Conservation (phyloP, 768 basidiomycete species). For the Naematelia encephala region DNA sequence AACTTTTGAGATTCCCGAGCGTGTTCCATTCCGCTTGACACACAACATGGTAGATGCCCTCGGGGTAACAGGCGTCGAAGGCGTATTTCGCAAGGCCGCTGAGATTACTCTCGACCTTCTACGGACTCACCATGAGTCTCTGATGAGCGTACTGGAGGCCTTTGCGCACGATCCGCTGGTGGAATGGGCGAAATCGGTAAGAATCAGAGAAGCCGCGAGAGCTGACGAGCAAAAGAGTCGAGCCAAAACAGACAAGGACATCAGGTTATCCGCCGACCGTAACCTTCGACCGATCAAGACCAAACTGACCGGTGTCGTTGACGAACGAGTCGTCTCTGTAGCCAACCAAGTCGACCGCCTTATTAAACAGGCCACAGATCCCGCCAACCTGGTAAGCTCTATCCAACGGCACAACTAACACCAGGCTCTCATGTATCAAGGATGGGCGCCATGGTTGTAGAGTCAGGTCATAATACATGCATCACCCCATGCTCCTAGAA, state of each 20-base stretch:
- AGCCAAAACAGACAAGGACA: constrained; percentile 51
- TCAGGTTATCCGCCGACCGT: constrained; percentile 66
- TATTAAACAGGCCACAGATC: constrained; percentile 80
- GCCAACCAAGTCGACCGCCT: constrained; percentile 85
- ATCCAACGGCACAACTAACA: background rate
- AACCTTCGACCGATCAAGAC: constrained; percentile 76
- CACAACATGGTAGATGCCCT: constrained; percentile 89
- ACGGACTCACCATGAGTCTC: constrained; percentile 81
- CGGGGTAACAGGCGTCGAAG: constrained; percentile 91
- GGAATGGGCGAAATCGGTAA: constrained; percentile 75
- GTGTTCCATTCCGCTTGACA: constrained; percentile 90
- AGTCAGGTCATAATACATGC: constrained; percentile 41
- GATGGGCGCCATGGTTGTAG: constrained; percentile 78
- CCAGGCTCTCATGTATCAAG: constrained; percentile 85
- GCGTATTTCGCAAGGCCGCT: constrained; percentile 84
- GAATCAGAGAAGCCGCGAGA: constrained; percentile 7
- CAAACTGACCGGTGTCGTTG: constrained; percentile 59
- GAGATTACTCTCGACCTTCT: constrained; percentile 85
- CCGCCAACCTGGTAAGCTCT: constrained; percentile 62
- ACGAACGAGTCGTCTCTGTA: constrained; percentile 56
- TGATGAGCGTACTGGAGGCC: constrained; percentile 93
- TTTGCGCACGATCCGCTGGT: constrained; percentile 96
- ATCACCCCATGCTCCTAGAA: constrained; percentile 59
- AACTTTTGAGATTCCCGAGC: constrained; percentile 78
- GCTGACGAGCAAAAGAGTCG: constrained; percentile 15